Evolutionary conservation across 805 yeast species (phyloP), one percentile per base, ranked within the genome.

Genomic region (Torulaspora quercuum): DNA sequence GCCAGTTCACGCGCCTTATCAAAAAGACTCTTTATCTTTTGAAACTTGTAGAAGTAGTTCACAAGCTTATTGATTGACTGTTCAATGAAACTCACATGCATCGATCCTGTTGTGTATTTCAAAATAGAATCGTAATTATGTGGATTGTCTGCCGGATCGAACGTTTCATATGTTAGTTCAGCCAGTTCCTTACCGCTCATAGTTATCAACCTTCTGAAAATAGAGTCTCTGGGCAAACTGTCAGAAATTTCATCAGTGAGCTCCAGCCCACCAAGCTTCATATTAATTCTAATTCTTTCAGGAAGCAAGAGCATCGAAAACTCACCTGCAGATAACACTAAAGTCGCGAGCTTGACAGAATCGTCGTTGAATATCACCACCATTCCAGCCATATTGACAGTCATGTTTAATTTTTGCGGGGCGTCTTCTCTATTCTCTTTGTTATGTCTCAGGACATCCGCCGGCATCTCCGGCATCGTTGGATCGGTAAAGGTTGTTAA

Each of bases 1-100:
- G 97, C 95, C 7, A 88, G 85, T 51, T 82, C 86, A 40, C 97
- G 73, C 0, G 97, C 95, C 13, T 74, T 67, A 52, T 92, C 98
- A 59, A 84, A 94, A n/a, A 89, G 69, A 3, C 75, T 76, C 59
- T 92, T 92, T 95, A 90, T 86, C 48, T 74, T 74, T 41, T 78
- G 81, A 52, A 94, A 84, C 48, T 82, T 82, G 46, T 76, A 76
- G 50, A 87, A 64, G 50, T 78, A 90, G 7, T 72, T 68, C 19
- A 82, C 52, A 7, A 94, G 72, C 46, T 80, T 73, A 21, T 78
- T 70, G 40, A 88, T 71, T 0, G 97, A 82, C 41, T 78, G 82
- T 50, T 90, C 95, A 12, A 87, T 79, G 54, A 89, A 84, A 55
- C 80, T 83, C 4, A 92, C 61, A 39, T 75, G 76, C 48, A 86